Conservation (phyloP, 345 rosid genomes). For the Eucalyptus dawsonii region DNA sequence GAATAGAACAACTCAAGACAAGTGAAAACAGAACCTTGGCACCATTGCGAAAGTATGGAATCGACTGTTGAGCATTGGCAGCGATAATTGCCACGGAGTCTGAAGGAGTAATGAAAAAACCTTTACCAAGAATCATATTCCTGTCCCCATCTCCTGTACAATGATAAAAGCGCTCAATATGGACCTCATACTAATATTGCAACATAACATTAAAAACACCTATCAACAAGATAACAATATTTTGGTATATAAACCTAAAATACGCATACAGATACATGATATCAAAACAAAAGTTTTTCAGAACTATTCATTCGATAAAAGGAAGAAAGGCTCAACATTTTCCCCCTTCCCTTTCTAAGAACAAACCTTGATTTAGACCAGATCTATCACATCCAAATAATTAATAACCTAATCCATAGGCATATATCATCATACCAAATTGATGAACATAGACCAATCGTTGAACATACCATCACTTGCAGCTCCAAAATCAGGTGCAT, state of each 20-base stretch:
- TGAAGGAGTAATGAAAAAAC: slow-evolving; percentile 86
- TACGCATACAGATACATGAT: background rate
- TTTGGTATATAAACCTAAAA: background rate
- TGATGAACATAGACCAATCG: background rate
- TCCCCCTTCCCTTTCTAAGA: background rate
- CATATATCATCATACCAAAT: background rate
- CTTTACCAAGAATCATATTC: slow-evolving; percentile 85
- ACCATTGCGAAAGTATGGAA: slow-evolving; percentile 71
- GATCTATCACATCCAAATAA: background rate
- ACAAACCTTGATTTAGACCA: background rate
- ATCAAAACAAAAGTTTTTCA: background rate
- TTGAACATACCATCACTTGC: slow-evolving; percentile 80
- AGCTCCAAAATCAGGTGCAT: slow-evolving; percentile 92
- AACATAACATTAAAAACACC: background rate
- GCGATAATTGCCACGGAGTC: slow-evolving; percentile 94
- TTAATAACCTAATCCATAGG: background rate
- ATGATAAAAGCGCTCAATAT: background rate
- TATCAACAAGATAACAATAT: background rate
- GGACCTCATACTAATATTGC: background rate
- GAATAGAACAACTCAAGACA: background rate
- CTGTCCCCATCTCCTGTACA: slow-evolving; percentile 90
- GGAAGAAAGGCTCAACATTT: background rate
- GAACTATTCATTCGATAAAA: background rate
- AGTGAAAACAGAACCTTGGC: slow-evolving; percentile 38
- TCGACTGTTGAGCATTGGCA: slow-evolving; percentile 76